phyloP scores from a whole-genome alignment of 1,139 yeast genomes.

The Blastobotrys ciferrii region DNA sequence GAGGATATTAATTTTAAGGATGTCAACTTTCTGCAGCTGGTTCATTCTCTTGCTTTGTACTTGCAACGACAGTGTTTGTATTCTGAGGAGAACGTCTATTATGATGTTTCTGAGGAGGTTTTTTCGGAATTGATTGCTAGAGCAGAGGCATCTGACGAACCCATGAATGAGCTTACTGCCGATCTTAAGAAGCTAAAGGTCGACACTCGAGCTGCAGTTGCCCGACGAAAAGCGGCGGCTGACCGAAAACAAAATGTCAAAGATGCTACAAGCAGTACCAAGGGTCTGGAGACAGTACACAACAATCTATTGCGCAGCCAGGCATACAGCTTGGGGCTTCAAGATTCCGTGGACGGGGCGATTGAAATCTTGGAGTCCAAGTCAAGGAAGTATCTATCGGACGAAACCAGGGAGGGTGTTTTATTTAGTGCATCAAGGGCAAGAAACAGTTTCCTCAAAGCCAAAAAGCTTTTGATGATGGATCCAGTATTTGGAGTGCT shows the following conservation, averaged over 20 bases:
- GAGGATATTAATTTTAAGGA: slow-evolving; percentile 24
- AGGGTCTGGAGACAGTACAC: slow-evolving; percentile 25
- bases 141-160: slow-evolving; percentile 2
- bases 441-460: slow-evolving; percentile 25
- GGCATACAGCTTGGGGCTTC: slow-evolving; percentile 28
- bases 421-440: slow-evolving; percentile 26
- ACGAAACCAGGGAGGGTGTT: slow-evolving; percentile 23
- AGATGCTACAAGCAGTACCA: not conserved
- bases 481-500: slow-evolving; percentile 50
- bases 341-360: slow-evolving; percentile 25
- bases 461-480: slow-evolving; percentile 26
- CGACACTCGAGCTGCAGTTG: not conserved
- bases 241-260: not conserved
- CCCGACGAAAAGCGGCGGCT: not conserved
- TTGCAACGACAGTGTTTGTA: slow-evolving; percentile 26
- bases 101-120: slow-evolving; percentile 26
- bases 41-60: slow-evolving; percentile 28
- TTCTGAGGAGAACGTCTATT: slow-evolving; percentile 27
- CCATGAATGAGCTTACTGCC: slow-evolving; percentile 20
- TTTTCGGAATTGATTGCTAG: slow-evolving; percentile 17
- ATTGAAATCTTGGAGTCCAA: slow-evolving; percentile 19
- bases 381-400: slow-evolving; percentile 10
- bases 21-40: slow-evolving; percentile 24
- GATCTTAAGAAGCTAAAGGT: slow-evolving; percentile 17
- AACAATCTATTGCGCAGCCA: slow-evolving; percentile 26